These are phyloP conservation scores for Mariannaea sp. DNA, from an alignment of 2,329 filamentous ascomycete species.

Conservation along the genomic window DNA sequence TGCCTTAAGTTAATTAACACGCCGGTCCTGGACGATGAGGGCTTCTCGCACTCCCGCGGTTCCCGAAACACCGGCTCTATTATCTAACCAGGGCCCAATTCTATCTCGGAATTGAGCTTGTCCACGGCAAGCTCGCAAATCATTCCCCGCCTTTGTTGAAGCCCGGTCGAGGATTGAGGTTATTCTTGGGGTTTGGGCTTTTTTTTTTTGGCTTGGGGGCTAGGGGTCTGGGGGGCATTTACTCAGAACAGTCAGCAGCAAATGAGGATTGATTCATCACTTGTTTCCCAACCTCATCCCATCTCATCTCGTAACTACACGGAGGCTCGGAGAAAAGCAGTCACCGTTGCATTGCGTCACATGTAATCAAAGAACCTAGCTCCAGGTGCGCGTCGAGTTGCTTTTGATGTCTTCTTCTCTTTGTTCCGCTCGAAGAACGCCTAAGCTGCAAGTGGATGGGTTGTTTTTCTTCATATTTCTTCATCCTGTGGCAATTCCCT, in stretches of 20 bases:
- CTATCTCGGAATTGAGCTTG: no score
- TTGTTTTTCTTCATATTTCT: no score
- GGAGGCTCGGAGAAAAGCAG: not conserved
- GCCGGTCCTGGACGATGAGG: conserved; percentile 4
- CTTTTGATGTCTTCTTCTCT: no score
- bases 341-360: conserved; percentile 2
- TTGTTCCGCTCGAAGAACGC: not conserved
- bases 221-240: not conserved
- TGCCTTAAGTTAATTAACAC: no score
- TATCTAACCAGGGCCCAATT: no score
- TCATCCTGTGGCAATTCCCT: not conserved
- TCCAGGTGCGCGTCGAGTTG: no score
- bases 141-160: conserved; percentile 12
- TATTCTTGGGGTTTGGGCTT: not conserved
- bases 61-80: conserved; percentile 13
- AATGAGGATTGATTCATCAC: no score
- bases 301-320: not conserved
- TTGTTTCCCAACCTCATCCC: not conserved
- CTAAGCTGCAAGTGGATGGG: conserved; percentile 1
- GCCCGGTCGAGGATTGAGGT: not conserved
- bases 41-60: conserved; percentile 12
- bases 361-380: not conserved
- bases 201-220: not conserved
- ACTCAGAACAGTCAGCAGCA: not conserved
- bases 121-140: no score